Evolutionary conservation across 768 basidiomycete species (phyloP).

Genomic region (Dacryopinax primogenitus): DNA sequence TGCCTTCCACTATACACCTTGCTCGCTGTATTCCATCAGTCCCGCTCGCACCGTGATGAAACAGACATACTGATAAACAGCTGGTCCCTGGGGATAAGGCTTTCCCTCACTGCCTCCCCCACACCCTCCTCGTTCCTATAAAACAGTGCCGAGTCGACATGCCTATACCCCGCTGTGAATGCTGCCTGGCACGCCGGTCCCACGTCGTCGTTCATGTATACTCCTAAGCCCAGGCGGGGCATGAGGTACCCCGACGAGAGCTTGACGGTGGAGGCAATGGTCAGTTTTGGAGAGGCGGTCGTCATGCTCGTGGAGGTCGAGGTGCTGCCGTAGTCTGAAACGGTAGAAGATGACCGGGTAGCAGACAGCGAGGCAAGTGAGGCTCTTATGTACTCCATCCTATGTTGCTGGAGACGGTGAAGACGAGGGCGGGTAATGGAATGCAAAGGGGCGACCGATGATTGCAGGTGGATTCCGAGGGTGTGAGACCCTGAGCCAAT

Average conservation of each 20-base stretch:
- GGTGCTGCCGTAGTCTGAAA: no score
- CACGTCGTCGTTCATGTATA: background rate
- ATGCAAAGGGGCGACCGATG: no score
- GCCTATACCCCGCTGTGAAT: slow-evolving; percentile 21
- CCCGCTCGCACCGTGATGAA: background rate
- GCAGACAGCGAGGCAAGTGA: no score
- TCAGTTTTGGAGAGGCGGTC: no score
- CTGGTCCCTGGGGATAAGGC: slow-evolving; percentile 41
- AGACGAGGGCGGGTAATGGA: no score
- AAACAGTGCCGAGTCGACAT: slow-evolving; percentile 58
- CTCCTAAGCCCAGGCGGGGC: slow-evolving; percentile 52
- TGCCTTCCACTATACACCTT: slow-evolving; percentile 48
- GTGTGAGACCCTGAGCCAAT: no score
- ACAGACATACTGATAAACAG: slow-evolving; percentile 53
- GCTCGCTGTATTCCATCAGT: slow-evolving; percentile 36
- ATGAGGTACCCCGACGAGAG: slow-evolving; percentile 37
- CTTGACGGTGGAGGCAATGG: background rate
- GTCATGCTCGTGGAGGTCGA: no score
- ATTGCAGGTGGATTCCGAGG: no score
- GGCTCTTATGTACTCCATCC: no score
- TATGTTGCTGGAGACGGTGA: no score
- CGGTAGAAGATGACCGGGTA: no score
- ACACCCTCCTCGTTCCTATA: slow-evolving; percentile 35
- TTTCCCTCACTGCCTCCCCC: slow-evolving; percentile 26
- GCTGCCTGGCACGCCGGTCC: background rate